Percentiles rank a stretch among this genome's conserved stretches.
Evolutionary conservation across 1,284 basidiomycete species (phyloP).

Genomic region (Puccinia hordei): DNA sequence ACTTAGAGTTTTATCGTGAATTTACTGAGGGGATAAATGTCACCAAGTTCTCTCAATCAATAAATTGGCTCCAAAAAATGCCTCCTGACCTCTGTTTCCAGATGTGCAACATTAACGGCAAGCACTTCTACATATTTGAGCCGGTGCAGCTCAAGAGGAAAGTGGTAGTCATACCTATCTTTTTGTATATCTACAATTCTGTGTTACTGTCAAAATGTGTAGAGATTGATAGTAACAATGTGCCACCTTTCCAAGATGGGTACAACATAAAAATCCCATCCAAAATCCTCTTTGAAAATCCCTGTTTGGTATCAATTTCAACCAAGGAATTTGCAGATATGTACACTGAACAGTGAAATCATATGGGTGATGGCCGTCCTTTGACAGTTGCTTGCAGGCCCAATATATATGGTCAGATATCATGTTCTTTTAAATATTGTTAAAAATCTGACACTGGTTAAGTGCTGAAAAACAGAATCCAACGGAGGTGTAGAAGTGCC

Average conservation of each 20-base stretch:
- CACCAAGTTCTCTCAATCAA: not conserved
- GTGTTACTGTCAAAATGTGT: not conserved
- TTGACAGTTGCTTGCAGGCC: too few relatives aligned
- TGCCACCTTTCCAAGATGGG: not conserved
- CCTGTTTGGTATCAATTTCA: not conserved
- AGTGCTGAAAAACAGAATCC: not conserved
- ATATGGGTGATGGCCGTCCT: too few relatives aligned
- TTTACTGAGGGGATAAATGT: not conserved
- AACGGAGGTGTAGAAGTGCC: too few relatives aligned
- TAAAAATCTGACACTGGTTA: too few relatives aligned
- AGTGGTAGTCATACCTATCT: not conserved
- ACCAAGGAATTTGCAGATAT: not conserved
- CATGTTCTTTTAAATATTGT: too few relatives aligned
- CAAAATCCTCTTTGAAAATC: not conserved
- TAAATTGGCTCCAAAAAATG: not conserved
- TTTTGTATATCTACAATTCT: not conserved
- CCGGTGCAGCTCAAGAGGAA: not conserved
- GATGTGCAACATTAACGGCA: not conserved
- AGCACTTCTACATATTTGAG: slow-evolving; percentile 31
- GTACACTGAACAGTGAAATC: not conserved
- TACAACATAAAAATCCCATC: not conserved
- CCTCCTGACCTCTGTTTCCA: not conserved
- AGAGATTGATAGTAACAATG: not conserved
- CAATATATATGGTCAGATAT: too few relatives aligned
- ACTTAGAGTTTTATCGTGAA: not conserved